Evolutionary conservation across 75 land plant genomes (phyloP), one percentile per base, ranked within the genome.

Genomic region (Pinus taeda): DNA sequence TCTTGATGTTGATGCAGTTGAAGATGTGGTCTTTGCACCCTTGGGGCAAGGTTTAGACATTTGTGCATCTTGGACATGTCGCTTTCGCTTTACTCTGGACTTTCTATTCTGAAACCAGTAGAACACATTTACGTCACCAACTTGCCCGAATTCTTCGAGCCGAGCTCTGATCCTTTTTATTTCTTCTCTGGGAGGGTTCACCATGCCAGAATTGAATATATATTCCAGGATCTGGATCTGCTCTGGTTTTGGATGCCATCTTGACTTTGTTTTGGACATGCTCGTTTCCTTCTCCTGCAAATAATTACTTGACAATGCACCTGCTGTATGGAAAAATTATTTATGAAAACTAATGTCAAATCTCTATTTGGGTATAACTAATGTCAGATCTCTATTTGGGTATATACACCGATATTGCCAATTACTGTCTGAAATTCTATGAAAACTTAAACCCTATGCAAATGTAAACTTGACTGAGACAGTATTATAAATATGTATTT

Each of bases 61-160:
- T 55, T 49, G n/a, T 37, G 37, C 49, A 37, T 39, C 17, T 36
- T 67, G 85, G 33, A 75, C 66, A 22, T 83, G 83, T 79, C 90
- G 87, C 75, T 93, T 93, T 81, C 86, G 85, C 71, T 90, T 94
- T 87, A 82, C 87, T 73, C 97, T 80, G 64, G 97, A 89, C 59
- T 91, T 92, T n/a, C 94, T 71, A 83, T 94, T 94, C 36, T 94
- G 97, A 71, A 94, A 94, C 97, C 97, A 94, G 61, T 92, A 92
- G 82, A 94, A 94, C 64, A 94, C 95, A 71, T 94, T 94, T 49
- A 90, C 95, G 20, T 94, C 97, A 0, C 88, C 97, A 18, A 94
- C 90, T 37, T 85, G 89, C 26, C 97, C 97, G 71, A 81, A 92
- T 69, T 91, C 86, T 71, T 89, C 92, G 5, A 94, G 79, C 42